Evolutionary conservation across 2,329 filamentous ascomycete genomes (phyloP).

Genomic region (Podosphaera leucotricha): DNA sequence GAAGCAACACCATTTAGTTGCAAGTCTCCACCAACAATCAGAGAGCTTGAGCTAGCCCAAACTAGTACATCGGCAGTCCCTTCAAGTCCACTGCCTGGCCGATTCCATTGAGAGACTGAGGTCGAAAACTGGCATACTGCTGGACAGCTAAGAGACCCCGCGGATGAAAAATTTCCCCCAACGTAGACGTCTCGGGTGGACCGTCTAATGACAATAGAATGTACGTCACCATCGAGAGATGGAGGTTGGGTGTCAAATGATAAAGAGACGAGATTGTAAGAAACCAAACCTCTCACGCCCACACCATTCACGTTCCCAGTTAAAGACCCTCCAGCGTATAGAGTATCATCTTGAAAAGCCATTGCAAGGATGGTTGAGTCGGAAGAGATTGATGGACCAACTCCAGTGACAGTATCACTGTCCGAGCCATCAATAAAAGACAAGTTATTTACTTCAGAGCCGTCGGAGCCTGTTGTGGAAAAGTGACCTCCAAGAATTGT

Average conservation of each 20-base stretch:
- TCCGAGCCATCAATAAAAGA: constrained; percentile 60
- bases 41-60: constrained; percentile 48
- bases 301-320: constrained; percentile 42
- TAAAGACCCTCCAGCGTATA: constrained; percentile 67
- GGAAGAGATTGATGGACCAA: constrained; percentile 39
- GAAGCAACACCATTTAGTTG: constrained; percentile 39
- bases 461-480: constrained; percentile 41
- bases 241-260: constrained; percentile 51
- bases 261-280: constrained; percentile 49
- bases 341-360: constrained; percentile 36
- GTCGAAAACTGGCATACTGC: constrained; percentile 62
- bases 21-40: constrained; percentile 61
- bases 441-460: constrained; percentile 53
- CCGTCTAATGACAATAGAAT: constrained; percentile 50
- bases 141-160: constrained; percentile 61
- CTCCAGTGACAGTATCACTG: constrained; percentile 39
- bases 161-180: constrained; percentile 61
- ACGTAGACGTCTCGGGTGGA: constrained; percentile 57
- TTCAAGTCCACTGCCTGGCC: constrained; percentile 46
- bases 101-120: constrained; percentile 49
- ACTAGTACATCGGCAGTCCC: constrained; percentile 49
- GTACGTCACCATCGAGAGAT: constrained; percentile 51
- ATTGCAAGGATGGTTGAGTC: constrained; percentile 58
- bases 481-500: constrained; percentile 84
- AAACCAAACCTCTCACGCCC: constrained; percentile 47